Conservation (phyloP, 352 stramenopile genomes). For the Phytopythium delawarense region DNA sequence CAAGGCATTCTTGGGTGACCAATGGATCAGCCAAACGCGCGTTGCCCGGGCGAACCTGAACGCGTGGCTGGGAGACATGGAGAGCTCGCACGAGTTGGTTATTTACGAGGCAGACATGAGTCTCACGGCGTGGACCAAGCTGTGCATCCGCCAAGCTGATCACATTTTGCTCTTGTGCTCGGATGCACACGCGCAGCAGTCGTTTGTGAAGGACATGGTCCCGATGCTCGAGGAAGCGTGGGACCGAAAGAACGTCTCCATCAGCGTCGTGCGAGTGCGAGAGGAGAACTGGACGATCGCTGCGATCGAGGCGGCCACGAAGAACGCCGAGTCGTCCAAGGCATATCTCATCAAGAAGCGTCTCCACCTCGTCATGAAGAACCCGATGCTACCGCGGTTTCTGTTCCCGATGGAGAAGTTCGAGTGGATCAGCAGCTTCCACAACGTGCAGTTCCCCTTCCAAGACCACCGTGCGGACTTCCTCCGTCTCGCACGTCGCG, state of each 20-base stretch:
- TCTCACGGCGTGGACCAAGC: constrained; percentile 73
- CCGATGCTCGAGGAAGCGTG: constrained; percentile 61
- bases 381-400: constrained; percentile 58
- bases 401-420: constrained; percentile 81
- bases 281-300: constrained; percentile 72
- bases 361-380: constrained; percentile 51
- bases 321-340: constrained; percentile 36
- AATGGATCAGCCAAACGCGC: constrained; percentile 71
- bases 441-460: constrained; percentile 83
- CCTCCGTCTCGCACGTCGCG: constrained; percentile 81
- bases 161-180: constrained; percentile 81
- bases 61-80: constrained; percentile 79
- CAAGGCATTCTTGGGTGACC: constrained; percentile 45
- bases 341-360: constrained; percentile 54
- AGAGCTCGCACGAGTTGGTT: constrained; percentile 70
- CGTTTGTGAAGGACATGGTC: constrained; percentile 71
- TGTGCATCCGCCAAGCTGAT: constrained; percentile 83
- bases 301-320: constrained; percentile 43
- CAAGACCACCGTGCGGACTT: constrained; percentile 72
- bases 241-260: constrained; percentile 64
- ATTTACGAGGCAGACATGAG: constrained; percentile 78
- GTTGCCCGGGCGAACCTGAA: constrained; percentile 64
- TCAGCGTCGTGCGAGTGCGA: constrained; percentile 77
- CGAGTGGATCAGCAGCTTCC: constrained; percentile 83
- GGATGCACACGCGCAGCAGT: constrained; percentile 57